Evolutionary conservation across 2,329 filamentous ascomycete species (phyloP).

Genomic region (Esteya vermicola): DNA sequence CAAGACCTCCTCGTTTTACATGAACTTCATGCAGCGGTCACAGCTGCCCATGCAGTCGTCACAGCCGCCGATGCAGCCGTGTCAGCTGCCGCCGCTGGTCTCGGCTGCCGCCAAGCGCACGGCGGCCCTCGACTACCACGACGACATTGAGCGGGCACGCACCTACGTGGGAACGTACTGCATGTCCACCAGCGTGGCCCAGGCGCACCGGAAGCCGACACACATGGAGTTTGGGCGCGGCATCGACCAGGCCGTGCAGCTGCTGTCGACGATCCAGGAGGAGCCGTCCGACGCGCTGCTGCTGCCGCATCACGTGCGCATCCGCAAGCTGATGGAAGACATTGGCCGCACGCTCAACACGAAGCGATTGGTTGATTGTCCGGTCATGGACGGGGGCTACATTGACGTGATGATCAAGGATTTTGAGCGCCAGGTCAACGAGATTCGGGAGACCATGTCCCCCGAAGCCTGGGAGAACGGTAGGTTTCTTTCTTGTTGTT

Average conservation of each 20-base stretch:
- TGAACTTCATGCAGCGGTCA: not conserved
- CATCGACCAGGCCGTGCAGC: slow-evolving; percentile 8
- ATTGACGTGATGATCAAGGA: slow-evolving; percentile 10
- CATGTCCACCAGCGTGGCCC: slow-evolving; percentile 10
- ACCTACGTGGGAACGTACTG: slow-evolving; percentile 11
- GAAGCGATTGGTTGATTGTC: slow-evolving; percentile 1
- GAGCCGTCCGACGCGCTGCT: slow-evolving; percentile 7
- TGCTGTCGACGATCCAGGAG: slow-evolving; percentile 4
- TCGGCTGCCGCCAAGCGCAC: not conserved
- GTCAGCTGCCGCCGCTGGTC: not conserved
- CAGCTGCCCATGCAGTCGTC: too few relatives aligned
- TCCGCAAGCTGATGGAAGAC: slow-evolving; percentile 11
- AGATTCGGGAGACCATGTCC: slow-evolving; percentile 7
- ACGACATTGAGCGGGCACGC: slow-evolving; percentile 9
- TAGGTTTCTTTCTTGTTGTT: slow-evolving; percentile 1
- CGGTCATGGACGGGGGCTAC: slow-evolving; percentile 8
- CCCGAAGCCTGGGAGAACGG: slow-evolving; percentile 9
- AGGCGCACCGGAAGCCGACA: slow-evolving; percentile 10
- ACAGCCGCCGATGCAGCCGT: too few relatives aligned
- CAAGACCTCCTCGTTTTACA: not conserved
- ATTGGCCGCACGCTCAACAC: slow-evolving; percentile 8
- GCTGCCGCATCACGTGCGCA: slow-evolving; percentile 8
- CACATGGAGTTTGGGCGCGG: slow-evolving; percentile 9
- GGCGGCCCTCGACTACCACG: not conserved
- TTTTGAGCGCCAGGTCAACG: slow-evolving; percentile 10